A percentile compares a stretch with the other conserved stretches of the same genome.
phyloP scores from a whole-genome alignment of 2,329 filamentous ascomycete species.

The Sclerotinia glacialis region DNA sequence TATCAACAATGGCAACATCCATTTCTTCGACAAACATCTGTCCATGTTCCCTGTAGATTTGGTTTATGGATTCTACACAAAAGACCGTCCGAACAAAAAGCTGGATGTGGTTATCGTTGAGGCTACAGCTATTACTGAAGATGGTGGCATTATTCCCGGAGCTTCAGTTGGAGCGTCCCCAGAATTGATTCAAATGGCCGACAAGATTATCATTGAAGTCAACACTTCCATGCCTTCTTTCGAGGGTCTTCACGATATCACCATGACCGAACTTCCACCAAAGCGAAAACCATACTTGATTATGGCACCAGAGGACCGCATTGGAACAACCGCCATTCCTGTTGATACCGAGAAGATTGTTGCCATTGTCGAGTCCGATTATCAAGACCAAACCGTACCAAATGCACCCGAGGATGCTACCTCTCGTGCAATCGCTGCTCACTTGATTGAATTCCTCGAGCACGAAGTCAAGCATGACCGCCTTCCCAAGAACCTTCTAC shows the following conservation, averaged over 20 bases:
- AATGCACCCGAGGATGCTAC: slow-evolving; percentile 74
- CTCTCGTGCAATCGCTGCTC: slow-evolving; percentile 69
- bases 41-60: slow-evolving; percentile 89
- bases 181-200: slow-evolving; percentile 84
- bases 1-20: slow-evolving; percentile 83
- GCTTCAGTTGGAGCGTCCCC: slow-evolving; percentile 82
- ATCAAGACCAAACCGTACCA: slow-evolving; percentile 70
- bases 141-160: slow-evolving; percentile 84
- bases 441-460: slow-evolving; percentile 82
- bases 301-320: slow-evolving; percentile 81
- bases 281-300: slow-evolving; percentile 80
- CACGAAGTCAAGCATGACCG: slow-evolving; percentile 79
- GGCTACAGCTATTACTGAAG: slow-evolving; percentile 81
- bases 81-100: slow-evolving; percentile 61
- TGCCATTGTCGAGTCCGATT: slow-evolving; percentile 80
- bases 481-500: slow-evolving; percentile 72
- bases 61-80: slow-evolving; percentile 84
- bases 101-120: slow-evolving; percentile 84
- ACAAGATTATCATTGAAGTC: slow-evolving; percentile 92
- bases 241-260: slow-evolving; percentile 87
- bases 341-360: slow-evolving; percentile 82
- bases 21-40: slow-evolving; percentile 92
- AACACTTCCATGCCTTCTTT: slow-evolving; percentile 84
- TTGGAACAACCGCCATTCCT: slow-evolving; percentile 78
- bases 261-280: slow-evolving; percentile 81